Evolutionary conservation across 768 basidiomycete genomes (phyloP), one percentile per base, ranked within the genome.

Genomic region (Podaxis rugospora): DNA sequence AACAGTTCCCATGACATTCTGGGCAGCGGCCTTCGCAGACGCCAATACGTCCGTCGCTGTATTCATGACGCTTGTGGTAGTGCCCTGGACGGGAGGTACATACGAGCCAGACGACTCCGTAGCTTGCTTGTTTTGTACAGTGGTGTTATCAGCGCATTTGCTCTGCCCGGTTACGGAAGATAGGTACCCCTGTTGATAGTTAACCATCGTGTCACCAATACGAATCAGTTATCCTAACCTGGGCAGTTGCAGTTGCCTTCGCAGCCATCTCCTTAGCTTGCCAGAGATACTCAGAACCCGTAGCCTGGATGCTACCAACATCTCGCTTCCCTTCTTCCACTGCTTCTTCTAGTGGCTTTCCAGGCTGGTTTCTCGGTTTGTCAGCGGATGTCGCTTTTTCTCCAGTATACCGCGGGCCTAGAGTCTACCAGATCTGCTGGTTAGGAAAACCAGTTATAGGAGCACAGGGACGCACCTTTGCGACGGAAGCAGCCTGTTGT

Each of bases 311-410:
- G 11, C 73, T 70, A 5, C 80, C 76, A 1, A 88, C 75, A 60
- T 83, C 79, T 5, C 71, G 69, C 64, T 83, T 76, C 3, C 87
- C 87, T 66, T 89, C 78, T 0, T 75, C 74, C n/a, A 82, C 83
- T 18, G 86, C 88, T 37, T 64, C 57, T 10, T 85, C 71, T 1
- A 82, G 83, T 65, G 74, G 81, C 51, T 72, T 64, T n/a, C 71
- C 70, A 0, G 73, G 71, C 50, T 76, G 68, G 4, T 64, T 66
- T 44, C 74, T 67, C 21, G 82, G 67, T 51, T 77, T 70, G 35
- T 77, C 77, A 1, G 71, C 59, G 11, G 78, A 71, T 10, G 78
- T 71, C 4, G 67, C 57, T 18, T 65, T 67, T 46, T 75, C 73
- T 16, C 76, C 76, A 2, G 75, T 78, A 42, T 71, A 65, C 7